Conservation (phyloP, 345 rosid genomes). For the Mercurialis annua region DNA sequence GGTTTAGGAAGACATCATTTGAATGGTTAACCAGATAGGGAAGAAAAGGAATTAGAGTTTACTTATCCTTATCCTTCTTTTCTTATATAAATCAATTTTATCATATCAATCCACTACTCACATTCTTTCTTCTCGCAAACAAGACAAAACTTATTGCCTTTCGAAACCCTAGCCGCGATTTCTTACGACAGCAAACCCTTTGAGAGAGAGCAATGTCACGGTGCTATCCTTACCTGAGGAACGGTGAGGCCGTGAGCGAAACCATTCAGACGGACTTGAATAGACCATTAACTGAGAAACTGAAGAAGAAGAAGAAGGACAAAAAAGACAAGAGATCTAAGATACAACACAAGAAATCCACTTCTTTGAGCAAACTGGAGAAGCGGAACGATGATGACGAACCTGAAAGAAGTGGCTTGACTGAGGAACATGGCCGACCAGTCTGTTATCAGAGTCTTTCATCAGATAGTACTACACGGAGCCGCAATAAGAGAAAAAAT, state of each 20-base stretch:
- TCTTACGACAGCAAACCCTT: neutral
- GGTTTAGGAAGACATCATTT: too few species aligned
- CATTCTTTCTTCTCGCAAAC: too few species aligned
- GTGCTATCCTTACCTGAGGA: constrained; percentile 47
- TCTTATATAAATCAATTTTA: too few species aligned
- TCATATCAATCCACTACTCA: too few species aligned
- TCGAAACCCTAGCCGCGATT: neutral
- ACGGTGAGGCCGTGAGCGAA: constrained; percentile 42
- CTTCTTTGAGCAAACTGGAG: neutral
- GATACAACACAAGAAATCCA: constrained; percentile 22
- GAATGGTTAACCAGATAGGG: too few species aligned
- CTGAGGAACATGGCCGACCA: constrained; percentile 58
- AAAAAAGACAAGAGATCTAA: constrained; percentile 31
- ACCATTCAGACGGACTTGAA: constrained; percentile 34
- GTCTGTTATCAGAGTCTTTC: constrained; percentile 25
- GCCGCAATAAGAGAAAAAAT: constrained; percentile 40
- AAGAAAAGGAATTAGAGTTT: too few species aligned
- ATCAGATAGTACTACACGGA: constrained; percentile 46
- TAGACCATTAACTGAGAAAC: constrained; percentile 33
- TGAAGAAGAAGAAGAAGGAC: constrained; percentile 20
- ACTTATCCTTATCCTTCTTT: too few species aligned
- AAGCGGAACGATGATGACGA: constrained; percentile 30
- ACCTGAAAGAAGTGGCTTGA: constrained; percentile 54
- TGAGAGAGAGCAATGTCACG: constrained; percentile 45
- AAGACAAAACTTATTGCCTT: neutral